Evolutionary conservation across 305 asterid genomes (phyloP).

Genomic region (Fraxinus ornus): DNA sequence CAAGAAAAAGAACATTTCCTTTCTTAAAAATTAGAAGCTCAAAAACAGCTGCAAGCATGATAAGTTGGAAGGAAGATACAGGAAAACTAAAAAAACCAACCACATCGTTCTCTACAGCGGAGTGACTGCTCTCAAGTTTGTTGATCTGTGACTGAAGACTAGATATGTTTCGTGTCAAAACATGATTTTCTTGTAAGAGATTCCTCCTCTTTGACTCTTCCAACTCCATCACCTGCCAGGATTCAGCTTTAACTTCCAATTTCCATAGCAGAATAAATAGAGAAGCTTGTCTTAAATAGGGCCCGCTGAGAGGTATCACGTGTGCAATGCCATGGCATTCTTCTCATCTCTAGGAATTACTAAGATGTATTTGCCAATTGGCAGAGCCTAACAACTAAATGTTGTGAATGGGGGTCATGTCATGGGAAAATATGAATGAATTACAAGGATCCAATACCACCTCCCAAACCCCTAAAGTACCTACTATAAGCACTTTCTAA

Average conservation of each 20-base stretch:
- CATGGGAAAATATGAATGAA: neutral
- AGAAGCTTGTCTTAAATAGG: conserved; percentile 18
- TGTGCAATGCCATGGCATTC: neutral
- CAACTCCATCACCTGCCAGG: conserved; percentile 67
- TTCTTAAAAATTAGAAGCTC: conserved; percentile 14
- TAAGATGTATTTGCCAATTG: neutral
- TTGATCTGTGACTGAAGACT: conserved; percentile 47
- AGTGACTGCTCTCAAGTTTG: conserved; percentile 44
- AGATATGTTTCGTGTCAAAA: conserved; percentile 43
- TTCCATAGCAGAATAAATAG: conserved; percentile 39
- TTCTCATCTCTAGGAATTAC: conserved; percentile 14
- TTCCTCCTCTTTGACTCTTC: conserved; percentile 51
- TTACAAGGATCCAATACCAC: neutral
- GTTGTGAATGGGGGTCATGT: neutral
- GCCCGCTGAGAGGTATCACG: conserved; percentile 4
- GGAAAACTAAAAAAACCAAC: conserved; percentile 34
- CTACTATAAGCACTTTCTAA: neutral
- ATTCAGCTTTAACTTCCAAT: conserved; percentile 47
- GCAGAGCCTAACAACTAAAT: neutral
- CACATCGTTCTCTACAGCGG: conserved; percentile 34
- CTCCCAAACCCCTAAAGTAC: neutral
- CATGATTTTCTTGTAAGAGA: conserved; percentile 50
- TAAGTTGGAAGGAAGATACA: conserved; percentile 2
- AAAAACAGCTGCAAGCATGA: neutral
- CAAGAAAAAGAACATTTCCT: neutral